Evolutionary conservation across 1,284 basidiomycete genomes (phyloP).

Genomic region (Ceratobasidium sp.): DNA sequence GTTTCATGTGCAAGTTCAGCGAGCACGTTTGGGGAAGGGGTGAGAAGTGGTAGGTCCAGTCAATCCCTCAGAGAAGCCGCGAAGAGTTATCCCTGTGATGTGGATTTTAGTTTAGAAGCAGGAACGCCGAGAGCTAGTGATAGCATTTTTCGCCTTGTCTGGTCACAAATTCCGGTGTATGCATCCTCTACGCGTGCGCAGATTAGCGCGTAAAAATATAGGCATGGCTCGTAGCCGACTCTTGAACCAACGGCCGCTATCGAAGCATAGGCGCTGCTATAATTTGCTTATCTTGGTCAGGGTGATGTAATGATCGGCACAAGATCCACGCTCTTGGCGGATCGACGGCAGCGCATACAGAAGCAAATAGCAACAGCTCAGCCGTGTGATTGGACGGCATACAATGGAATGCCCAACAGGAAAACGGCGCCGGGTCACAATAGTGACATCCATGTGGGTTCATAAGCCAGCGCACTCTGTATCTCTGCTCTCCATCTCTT

Average conservation of each 20-base stretch:
- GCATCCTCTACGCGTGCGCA: not conserved
- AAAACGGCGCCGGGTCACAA: not conserved
- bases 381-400: not conserved
- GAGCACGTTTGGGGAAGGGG: not conserved
- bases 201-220: not conserved
- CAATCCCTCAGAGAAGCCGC: not conserved
- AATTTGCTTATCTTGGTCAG: not conserved
- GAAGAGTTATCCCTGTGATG: constrained; percentile 8
- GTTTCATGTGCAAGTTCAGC: not conserved
- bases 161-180: not conserved
- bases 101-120: not conserved
- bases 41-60: not conserved
- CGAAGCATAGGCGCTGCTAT: not conserved
- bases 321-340: not conserved
- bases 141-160: not conserved
- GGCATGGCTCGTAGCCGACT: not conserved
- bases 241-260: not conserved
- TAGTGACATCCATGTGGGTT: not conserved
- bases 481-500: not conserved
- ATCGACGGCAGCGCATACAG: constrained; percentile 21
- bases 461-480: not conserved
- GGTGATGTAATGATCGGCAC: not conserved
- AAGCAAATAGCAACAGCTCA: not conserved
- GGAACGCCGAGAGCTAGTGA: not conserved
- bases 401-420: not conserved